phyloP scores from a whole-genome alignment of 1,284 basidiomycete genomes.

The Naganishia liquefaciens region DNA sequence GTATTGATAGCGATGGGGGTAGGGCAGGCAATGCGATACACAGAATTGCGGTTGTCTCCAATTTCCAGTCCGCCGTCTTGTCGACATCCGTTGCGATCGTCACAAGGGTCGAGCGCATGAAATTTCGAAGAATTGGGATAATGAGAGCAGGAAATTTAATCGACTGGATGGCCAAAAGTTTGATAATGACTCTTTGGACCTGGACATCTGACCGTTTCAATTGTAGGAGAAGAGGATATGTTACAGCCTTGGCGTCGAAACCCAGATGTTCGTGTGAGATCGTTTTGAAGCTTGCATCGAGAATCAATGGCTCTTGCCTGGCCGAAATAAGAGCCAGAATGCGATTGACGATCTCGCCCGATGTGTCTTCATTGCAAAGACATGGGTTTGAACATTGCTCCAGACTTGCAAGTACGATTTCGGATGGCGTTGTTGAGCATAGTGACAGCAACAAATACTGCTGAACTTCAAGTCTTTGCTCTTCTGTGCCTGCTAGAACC shows the following conservation, averaged over 20 bases:
- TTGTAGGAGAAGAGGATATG: constrained; percentile 28
- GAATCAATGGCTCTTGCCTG: constrained; percentile 23
- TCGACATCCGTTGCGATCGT: constrained; percentile 5
- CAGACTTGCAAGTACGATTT: constrained; percentile 19
- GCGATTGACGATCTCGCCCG: constrained; percentile 26
- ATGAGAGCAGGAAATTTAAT: constrained; percentile 29
- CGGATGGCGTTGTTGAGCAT: neutral
- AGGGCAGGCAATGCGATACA: constrained; percentile 21
- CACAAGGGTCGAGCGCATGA: constrained; percentile 24
- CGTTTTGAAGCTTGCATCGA: constrained; percentile 25
- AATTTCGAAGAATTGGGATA: constrained; percentile 24
- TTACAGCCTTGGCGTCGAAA: constrained; percentile 28
- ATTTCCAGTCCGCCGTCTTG: constrained; percentile 16
- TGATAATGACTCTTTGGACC: constrained; percentile 24
- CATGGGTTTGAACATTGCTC: constrained; percentile 8
- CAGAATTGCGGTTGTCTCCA: constrained; percentile 4
- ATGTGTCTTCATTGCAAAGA: constrained; percentile 11
- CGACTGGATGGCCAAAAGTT: constrained; percentile 30
- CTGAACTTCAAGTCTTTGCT: neutral
- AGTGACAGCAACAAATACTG: constrained; percentile 6
- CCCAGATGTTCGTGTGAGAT: constrained; percentile 20
- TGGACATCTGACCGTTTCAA: constrained; percentile 23
- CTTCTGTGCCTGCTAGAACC: neutral
- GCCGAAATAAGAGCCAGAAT: constrained; percentile 23
- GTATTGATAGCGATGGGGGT: constrained; percentile 25